Conservation (phyloP, 2,329 filamentous ascomycete genomes). For the Scolecobasidium constrictum region DNA sequence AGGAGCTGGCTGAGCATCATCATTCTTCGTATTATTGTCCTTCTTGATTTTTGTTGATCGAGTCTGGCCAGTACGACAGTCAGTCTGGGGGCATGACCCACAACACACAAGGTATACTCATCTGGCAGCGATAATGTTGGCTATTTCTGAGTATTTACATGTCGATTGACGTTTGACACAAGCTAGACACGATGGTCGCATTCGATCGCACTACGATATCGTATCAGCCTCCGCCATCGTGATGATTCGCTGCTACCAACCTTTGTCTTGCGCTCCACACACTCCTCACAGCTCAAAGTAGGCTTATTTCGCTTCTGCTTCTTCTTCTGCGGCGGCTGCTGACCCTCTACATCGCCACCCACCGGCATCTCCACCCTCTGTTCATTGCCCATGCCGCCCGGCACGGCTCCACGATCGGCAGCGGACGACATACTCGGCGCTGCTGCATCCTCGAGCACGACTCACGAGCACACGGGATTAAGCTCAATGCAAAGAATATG, state of each 20-base stretch:
- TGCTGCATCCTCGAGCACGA: too few relatives aligned
- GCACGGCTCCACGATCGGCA: too few relatives aligned
- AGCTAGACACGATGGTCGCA: slow-evolving; percentile 43
- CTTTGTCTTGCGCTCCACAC: slow-evolving; percentile 75
- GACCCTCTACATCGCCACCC: too few relatives aligned
- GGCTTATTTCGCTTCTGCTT: slow-evolving; percentile 81
- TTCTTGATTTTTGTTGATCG: slow-evolving; percentile 1
- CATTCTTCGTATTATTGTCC: background rate
- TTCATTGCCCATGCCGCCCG: too few relatives aligned
- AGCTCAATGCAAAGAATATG: too few relatives aligned
- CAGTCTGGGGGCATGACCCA: background rate
- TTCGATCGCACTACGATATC: slow-evolving; percentile 60
- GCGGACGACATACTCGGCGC: too few relatives aligned
- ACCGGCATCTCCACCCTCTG: too few relatives aligned
- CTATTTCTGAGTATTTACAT: slow-evolving; percentile 66
- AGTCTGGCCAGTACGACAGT: background rate
- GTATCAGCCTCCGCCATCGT: background rate
- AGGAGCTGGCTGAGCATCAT: background rate
- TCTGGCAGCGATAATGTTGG: slow-evolving; percentile 59
- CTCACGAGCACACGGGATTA: too few relatives aligned
- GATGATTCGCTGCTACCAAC: slow-evolving; percentile 17
- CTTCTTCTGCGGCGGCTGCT: slow-evolving; percentile 46
- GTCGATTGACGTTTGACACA: slow-evolving; percentile 67
- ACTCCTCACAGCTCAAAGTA: slow-evolving; percentile 67
- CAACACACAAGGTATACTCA: slow-evolving; percentile 29